Evolutionary conservation across 371 early-diverging fungal species (phyloP), one percentile per base, ranked within the genome.

Genomic region (Nematocida parisii): DNA sequence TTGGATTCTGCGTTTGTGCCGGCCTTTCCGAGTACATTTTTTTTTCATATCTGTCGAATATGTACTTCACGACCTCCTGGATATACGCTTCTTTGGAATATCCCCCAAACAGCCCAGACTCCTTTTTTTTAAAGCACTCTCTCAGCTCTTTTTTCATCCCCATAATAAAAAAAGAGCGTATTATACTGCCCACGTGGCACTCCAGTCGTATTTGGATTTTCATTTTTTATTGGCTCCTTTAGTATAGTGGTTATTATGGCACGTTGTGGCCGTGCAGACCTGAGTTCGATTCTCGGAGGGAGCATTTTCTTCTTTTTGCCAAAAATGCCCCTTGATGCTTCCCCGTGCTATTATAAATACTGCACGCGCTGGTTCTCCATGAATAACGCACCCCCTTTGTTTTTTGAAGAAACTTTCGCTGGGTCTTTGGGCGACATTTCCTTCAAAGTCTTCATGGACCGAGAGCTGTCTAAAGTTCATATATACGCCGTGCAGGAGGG

Each of bases 251-350:
- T 75, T 77, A 84, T 67, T 81, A 84, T 71, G 61, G 54, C 73
- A 80, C 75, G 75, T 82, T 84, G 82, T 84, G 81, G 75, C 75
- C 81, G 82, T 75, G 82, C 56, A 82, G 75, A 84, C 73, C 75
- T 73, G 85, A 68, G 81, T 81, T 74, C 80, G 75, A 82, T 70
- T 82, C 82, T 84, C 84, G 82, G 74, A 75, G 77, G 75, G 80
- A 66, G 80, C 82, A 82, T 73, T 82, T 67, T 71, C 47, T 27
- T 52, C 52, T 84, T 64, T 44, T 71, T 6, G 4, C 18, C 61
- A 22, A 27, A 13, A 22, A 13, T 24, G 3, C 22, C 54, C 45
- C 64, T 61, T 33, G 33, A 62, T 66, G 52, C 66, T 56, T 27
- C 62, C n/a, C 27, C 27, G 24, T 52, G 22, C 47, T 44, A 18